These are phyloP conservation scores for Nitzschia sp. DNA, from an alignment of 108 stramenopile genomes.

Conservation along the genomic window DNA sequence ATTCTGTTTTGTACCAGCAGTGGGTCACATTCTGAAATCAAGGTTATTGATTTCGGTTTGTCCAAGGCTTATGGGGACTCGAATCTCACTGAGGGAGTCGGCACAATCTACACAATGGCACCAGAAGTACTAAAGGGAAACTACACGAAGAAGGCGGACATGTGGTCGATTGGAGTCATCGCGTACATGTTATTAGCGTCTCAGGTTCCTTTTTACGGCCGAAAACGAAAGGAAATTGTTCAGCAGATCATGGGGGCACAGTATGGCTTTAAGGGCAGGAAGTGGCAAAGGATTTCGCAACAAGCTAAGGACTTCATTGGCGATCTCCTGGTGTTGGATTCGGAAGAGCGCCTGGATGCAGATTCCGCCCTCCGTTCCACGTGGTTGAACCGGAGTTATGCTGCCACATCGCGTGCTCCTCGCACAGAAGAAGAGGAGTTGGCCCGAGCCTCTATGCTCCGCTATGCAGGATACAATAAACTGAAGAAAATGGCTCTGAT, in stretches of 20 bases:
- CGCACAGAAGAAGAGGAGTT: slow-evolving; percentile 9
- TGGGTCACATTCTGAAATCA: slow-evolving; percentile 38
- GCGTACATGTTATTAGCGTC: slow-evolving; percentile 77
- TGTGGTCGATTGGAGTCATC: slow-evolving; percentile 74
- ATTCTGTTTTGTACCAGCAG: slow-evolving; percentile 38
- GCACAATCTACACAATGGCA: slow-evolving; percentile 80
- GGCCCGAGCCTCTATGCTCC: slow-evolving; percentile 20
- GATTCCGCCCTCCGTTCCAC: slow-evolving; percentile 55
- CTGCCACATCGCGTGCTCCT: slow-evolving; percentile 13
- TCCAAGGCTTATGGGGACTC: background rate
- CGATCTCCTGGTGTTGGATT: slow-evolving; percentile 55
- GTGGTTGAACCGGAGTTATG: slow-evolving; percentile 53
- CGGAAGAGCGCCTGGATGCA: slow-evolving; percentile 60
- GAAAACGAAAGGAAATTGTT: slow-evolving; percentile 44
- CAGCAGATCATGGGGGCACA: slow-evolving; percentile 45
- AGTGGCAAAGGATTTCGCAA: slow-evolving; percentile 57
- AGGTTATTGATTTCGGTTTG: slow-evolving; percentile 93
- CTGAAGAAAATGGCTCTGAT: slow-evolving; percentile 75
- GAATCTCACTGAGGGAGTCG: slow-evolving; percentile 57
- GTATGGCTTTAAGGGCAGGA: slow-evolving; percentile 51
- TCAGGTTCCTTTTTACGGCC: slow-evolving; percentile 75
- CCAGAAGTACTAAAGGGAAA: slow-evolving; percentile 76
- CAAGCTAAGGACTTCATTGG: slow-evolving; percentile 72
- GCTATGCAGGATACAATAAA: slow-evolving; percentile 46
- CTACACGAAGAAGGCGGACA: slow-evolving; percentile 81